Base-by-base conservation (phyloP, 495 filamentous ascomycete genomes). In the Penicillium tannophilum region DNA sequence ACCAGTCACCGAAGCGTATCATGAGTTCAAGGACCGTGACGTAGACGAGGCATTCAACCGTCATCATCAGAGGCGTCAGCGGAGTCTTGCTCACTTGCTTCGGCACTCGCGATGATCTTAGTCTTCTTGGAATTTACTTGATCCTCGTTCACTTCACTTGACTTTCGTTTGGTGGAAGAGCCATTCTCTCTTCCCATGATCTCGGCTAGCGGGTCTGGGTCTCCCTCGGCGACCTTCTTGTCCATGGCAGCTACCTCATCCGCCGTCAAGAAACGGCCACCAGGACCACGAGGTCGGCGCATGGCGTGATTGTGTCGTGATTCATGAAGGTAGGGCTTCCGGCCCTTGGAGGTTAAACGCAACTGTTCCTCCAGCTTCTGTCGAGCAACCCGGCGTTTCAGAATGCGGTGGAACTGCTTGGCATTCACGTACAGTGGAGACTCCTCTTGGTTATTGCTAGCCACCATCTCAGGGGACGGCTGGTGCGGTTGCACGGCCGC, bases 261-360 rank as follows among this genome's bases (percentile, higher is more conserved):
- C n/a, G 94, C 93, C 0, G 94, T 99, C 74, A 99, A 74, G 81
- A 99, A 99, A 33, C 94, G 85, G 36, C 94, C 94, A 48, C 94
- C 94, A n/a, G 94, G 94, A 11, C 94, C 94, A 69, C 94, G 87
- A 23, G 94, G 94, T 62, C 94, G 83, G 39, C 95, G 85, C 94
- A 99, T 99, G 9, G 94, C 94, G 72, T 99, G 94, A 65, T 99
- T 99, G 69, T 99, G 94, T 63, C 94, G 83, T n/a, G 94, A 98
- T 69, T 99, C 94, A 76, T 99, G 94, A 36, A 99, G 82, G 63
- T 99, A 99, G 8, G 94, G 94, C 72, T 97, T 98, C 33, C 94
- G 86, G 23, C 93, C 93, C 74, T 98, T 99, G 41, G 88, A 94
- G 6, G 94, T 97, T 42, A 98, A 77, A 30, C 94, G 86, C 45